These are phyloP conservation scores for Suillus subluteus DNA, from an alignment of 768 basidiomycete species.

Conservation along the genomic window DNA sequence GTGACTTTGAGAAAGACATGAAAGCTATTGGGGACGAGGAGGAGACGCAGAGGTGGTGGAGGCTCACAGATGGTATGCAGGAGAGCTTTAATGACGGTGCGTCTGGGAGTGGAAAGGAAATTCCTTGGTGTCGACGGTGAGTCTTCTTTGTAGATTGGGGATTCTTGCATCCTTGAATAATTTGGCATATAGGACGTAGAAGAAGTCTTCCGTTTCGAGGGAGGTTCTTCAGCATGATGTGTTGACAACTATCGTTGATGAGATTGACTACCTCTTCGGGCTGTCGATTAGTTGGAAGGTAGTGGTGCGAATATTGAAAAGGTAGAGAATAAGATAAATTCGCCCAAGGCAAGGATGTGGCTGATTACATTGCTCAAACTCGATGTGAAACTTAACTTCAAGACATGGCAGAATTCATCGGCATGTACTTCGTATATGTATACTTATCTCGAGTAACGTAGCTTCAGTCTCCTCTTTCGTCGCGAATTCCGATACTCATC, in stretches of 20 bases:
- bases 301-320: background rate
- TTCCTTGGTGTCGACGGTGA: slow-evolving; percentile 69
- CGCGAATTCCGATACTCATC: background rate
- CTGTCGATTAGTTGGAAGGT: background rate
- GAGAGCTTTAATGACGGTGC: slow-evolving; percentile 74
- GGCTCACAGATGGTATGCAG: slow-evolving; percentile 73
- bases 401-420: background rate
- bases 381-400: background rate
- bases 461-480: background rate
- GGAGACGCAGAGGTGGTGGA: slow-evolving; percentile 80
- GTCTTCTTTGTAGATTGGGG: background rate
- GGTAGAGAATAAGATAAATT: background rate
- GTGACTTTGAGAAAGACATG: slow-evolving; percentile 71
- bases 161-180: background rate
- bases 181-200: slow-evolving; percentile 45
- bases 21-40: slow-evolving; percentile 58
- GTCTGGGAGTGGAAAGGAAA: slow-evolving; percentile 63
- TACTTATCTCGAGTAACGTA: background rate
- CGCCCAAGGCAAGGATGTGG: background rate
- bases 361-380: background rate
- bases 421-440: background rate
- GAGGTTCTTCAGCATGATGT: slow-evolving; percentile 24
- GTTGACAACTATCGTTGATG: background rate
- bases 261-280: background rate
- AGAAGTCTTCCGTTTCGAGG: slow-evolving; percentile 72